Base-by-base conservation (phyloP, 805 yeast genomes). In the Scheffersomyces spartinae region DNA sequence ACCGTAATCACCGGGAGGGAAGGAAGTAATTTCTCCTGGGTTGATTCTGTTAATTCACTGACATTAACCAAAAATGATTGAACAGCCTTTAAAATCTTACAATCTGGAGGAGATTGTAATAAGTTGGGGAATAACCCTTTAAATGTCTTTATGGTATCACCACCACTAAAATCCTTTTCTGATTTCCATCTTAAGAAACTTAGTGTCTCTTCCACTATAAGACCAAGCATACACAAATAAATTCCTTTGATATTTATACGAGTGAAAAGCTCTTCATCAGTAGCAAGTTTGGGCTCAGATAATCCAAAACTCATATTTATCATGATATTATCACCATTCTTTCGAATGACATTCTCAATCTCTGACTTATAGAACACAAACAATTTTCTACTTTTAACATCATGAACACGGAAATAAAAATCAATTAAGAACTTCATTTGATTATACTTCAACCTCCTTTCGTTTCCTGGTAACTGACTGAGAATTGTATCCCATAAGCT, bases 161-260 rank as follows among this genome's bases (percentile, higher is more conserved):
- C 35, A 12, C 36, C 36, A 9, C 27, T 27, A 13, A 24, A 16
- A 7, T 25, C 30, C 8, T 21, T 7, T 4, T 25, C 25, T 7
- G 34, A 18, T 7, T 26, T 27, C 24, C 13, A 23, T 17, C 43
- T 28, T 13, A 52, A 29, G 9, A 31, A 20, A 8, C 43, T 47
- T 11, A 53, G 34, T 2, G 51, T 28, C 26, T 56, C 62, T 22
- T 52, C 55, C 3, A 55, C 38, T 1, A 56, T 38, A 10, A 58
- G 24, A 2, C 46, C 42, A 9, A 55, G 33, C 44, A 58, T 43
- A 19, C 47, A 35, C 21, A 55, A 26, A 26, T 40, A 54, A 1
- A 49, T 29, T 3, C 59, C 54, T 24, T 42, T 43, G 11, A 41
- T 18, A 10, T 35, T 34, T 17, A 49, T 34, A n/a, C 26, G 29